Percentiles rank a stretch among this genome's conserved stretches.
These are phyloP conservation scores for Boletellus sp. DNA, from an alignment of 768 basidiomycete species.

Conservation along the genomic window DNA sequence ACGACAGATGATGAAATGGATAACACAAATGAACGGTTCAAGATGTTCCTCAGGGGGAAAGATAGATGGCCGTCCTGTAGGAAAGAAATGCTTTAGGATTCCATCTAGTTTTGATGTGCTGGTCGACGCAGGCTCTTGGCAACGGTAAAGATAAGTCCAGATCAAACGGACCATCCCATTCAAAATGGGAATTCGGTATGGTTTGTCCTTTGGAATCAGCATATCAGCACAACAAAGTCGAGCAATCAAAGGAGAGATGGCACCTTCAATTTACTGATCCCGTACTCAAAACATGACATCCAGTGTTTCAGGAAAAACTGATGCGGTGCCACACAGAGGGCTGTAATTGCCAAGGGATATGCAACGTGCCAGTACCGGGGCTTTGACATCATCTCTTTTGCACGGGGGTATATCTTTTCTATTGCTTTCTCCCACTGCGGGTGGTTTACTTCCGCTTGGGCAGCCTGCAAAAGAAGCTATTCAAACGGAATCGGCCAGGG, in stretches of 20 bases:
- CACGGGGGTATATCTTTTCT: constrained; percentile 76
- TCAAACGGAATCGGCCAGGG: background rate
- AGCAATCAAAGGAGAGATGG: background rate
- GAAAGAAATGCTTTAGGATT: constrained; percentile 75
- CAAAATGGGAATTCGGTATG: constrained; percentile 63
- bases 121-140: constrained; percentile 78
- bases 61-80: constrained; percentile 56
- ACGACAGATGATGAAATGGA: constrained; percentile 80
- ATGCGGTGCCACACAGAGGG: constrained; percentile 84
- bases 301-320: constrained; percentile 83
- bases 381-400: constrained; percentile 80
- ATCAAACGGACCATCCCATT: constrained; percentile 80
- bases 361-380: constrained; percentile 87
- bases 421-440: constrained; percentile 93
- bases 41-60: constrained; percentile 71
- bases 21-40: constrained; percentile 71
- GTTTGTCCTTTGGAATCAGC: constrained; percentile 60
- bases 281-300: constrained; percentile 67
- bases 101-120: constrained; percentile 76
- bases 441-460: constrained; percentile 93
- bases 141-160: constrained; percentile 96
- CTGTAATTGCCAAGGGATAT: constrained; percentile 79
- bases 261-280: constrained; percentile 80
- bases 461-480: constrained; percentile 51
- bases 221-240: constrained; percentile 2